Base-by-base conservation (phyloP, 352 stramenopile genomes). In the Phytophthora cajani region DNA sequence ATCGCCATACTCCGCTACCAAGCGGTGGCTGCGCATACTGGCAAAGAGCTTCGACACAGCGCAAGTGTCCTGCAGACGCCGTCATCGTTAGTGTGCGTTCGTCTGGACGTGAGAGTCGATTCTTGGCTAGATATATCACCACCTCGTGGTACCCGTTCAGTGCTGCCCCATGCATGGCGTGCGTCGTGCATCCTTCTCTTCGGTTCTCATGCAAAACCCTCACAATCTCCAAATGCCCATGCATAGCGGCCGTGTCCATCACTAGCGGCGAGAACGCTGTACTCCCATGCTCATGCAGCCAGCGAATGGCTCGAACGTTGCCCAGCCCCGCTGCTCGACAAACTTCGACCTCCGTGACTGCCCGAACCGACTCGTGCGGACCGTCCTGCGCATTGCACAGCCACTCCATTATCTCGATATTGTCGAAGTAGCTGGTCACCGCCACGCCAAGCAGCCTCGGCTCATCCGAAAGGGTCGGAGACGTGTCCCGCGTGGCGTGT, bases 391-490 rank as follows among this genome's bases (percentile, higher is more conserved):
- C 57, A 42, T 30, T 71, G 5, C 67, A 17, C 42, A 76, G 58
- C 72, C 72, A 76, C 5, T 76, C 30, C 54, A 79, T 47, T 1
- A 72, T 64, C 33, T 71, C 62, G 10, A 65, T 62, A 36, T 79
- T 69, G 55, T 79, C 72, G 40, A 76, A 79, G 59, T 79, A 79
- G 67, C 67, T 71, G 12, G 72, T 76, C 30, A 73, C 59, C 0
- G 72, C 72, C 3, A 52, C 54, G 1, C 32, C 38, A 27, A 79
- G 72, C 14, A 79, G 49, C 44, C 53, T 51, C 3, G 23, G 2
- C 21, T 69, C 52, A 19, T 69, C 55, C 2, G 44, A 58, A 32
- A 64, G 52, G 23, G 64, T 73, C 17, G 69, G 64, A 27, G 64
- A 73, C 53, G 56, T 63, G 57, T 64, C 54, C n/a, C 50, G 52